Evolutionary conservation across 1,139 yeast genomes (phyloP), one percentile per base, ranked within the genome.

Genomic region (Blastobotrys petasosporus): DNA sequence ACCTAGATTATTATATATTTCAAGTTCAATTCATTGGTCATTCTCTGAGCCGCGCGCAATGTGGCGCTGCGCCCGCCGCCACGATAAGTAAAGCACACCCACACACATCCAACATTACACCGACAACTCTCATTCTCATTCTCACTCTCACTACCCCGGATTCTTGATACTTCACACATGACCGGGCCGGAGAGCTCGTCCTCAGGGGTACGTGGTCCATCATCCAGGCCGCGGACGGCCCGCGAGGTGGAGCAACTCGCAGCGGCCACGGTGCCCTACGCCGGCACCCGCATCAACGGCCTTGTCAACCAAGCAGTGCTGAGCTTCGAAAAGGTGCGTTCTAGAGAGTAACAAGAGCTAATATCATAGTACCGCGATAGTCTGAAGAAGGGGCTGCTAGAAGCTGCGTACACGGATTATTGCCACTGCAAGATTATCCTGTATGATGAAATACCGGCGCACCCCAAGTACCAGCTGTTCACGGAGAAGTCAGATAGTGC

Each of bases 251-350:
- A 46, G 34, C 47, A 49, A 13, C 45, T 51, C 34, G 60, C 60
- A 32, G 54, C 50, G 29, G 41, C 50, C 15, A 54, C 58, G 5
- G 39, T 55, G 13, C 46, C 56, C 29, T 43, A 29, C 23, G 10
- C 29, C 6, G 47, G 47, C 30, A 56, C 51, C 25, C 45, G 55
- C 12, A 51, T 57, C 28, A 54, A 55, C 35, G 59, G 55, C 28
- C 44, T 57, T 37, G 53, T 56, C 6, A 52, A 57, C 42, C 52
- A 54, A 29, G 60, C 59, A 1, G 49, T 57, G 44, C 55, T 57
- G n/a, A 53, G 54, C 44, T 40, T 53, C 31, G 61, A 57, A 39
- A 50, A 48, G 48, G 56, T 53, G 44, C 39, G 55, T 41, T 9
- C 23, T 30, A 34, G 17, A 35, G 36, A 37, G 40, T n/a, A n/a